Evolutionary conservation across 345 rosid species (phyloP), one percentile per base, ranked within the genome.

Genomic region (Raphanus raphanistrum): DNA sequence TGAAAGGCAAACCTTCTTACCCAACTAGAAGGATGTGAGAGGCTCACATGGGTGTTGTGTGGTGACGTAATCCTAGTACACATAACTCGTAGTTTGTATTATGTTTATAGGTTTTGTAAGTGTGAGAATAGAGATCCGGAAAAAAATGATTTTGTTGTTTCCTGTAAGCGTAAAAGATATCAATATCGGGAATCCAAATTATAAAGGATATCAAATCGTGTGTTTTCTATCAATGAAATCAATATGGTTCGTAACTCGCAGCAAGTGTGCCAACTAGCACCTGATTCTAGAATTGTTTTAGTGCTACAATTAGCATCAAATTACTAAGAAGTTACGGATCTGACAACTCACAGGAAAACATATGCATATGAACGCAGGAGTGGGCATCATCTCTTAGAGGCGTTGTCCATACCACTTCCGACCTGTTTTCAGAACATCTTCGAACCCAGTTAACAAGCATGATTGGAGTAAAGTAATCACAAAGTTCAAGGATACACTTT

Each of bases 81-180:
- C 32, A 8, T 67, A 63, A 60, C 72, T 75, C 68, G 74, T 61
- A 70, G 57, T 70, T 76, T 63, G 66, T 70, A 71, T 54, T 36
- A 55, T 54, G 71, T 17, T 15, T 63, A 63, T 50, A 69, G 41
- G 33, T 50, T 74, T 64, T 54, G 64, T 59, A 25, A 59, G 26
- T 41, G 58, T 67, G 36, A 61, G 62, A 9, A 33, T 21, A 61
- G 63, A 68, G 66, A 70, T 61, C n/a, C 55, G 68, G 27, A 26
- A 76, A 45, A 35, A 59, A 45, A 35, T 50, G 54, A 70, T 76
- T 76, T 62, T 62, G 74, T 50, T 69, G 70, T 35, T 62, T 76
- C 69, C 69, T 55, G 63, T 68, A 60, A 68, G 68, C 50, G 27
- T 45, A 76, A 76, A 76, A 76, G 68, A 68, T 76, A 70, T 62